These are phyloP conservation scores for Stemphylium beticola DNA, from an alignment of 2,329 filamentous ascomycete genomes.

Conservation along the genomic window DNA sequence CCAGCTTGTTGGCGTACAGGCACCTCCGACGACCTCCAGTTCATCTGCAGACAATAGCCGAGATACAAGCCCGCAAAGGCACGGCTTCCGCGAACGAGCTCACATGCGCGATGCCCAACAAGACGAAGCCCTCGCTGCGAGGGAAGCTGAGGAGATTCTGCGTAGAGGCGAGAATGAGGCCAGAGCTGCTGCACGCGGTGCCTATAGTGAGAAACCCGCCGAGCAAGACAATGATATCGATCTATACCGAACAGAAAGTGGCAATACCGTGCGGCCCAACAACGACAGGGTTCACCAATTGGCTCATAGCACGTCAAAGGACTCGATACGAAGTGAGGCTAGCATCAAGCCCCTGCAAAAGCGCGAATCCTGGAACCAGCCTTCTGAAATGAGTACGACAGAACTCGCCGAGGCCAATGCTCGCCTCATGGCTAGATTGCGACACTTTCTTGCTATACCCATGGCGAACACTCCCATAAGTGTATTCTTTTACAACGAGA, in stretches of 20 bases:
- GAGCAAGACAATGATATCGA: slow-evolving; percentile 54
- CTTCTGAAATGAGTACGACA: slow-evolving; percentile 71
- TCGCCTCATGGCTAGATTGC: slow-evolving; percentile 84
- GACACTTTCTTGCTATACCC: slow-evolving; percentile 88
- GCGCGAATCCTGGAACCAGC: slow-evolving; percentile 57
- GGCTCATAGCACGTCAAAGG: slow-evolving; percentile 33
- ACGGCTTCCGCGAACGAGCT: slow-evolving; percentile 43
- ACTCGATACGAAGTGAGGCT: slow-evolving; percentile 36
- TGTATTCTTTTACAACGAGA: slow-evolving; percentile 92
- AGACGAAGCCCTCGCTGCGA: slow-evolving; percentile 71
- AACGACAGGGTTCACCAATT: slow-evolving; percentile 28
- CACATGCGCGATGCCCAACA: slow-evolving; percentile 59
- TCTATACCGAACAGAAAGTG: slow-evolving; percentile 46
- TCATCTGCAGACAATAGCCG: slow-evolving; percentile 53
- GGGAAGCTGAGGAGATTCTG: slow-evolving; percentile 79
- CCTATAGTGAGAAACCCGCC: slow-evolving; percentile 71
- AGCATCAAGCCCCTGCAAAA: slow-evolving; percentile 52
- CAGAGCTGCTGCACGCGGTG: slow-evolving; percentile 71
- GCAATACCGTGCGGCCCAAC: slow-evolving; percentile 32
- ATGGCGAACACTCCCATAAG: slow-evolving; percentile 80
- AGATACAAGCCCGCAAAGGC: slow-evolving; percentile 51
- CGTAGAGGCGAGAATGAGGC: slow-evolving; percentile 73
- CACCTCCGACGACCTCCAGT: slow-evolving; percentile 57
- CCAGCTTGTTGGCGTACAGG: slow-evolving; percentile 84
- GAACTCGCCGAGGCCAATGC: slow-evolving; percentile 82